phyloP scores from a whole-genome alignment of 345 rosid genomes.

The Geranium brycei region DNA sequence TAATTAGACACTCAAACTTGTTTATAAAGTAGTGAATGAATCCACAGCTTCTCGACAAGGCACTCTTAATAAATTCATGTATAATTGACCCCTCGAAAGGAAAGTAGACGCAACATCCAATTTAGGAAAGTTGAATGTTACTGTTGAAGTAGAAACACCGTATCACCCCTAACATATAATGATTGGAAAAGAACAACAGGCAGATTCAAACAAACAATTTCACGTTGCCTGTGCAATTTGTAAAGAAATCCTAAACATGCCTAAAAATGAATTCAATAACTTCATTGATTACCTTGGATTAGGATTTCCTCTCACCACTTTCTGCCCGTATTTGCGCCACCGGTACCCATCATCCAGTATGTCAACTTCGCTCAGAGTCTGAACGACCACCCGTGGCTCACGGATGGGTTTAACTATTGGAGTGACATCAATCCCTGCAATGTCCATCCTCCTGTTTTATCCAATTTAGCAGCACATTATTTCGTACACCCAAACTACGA shows the following conservation, averaged over 20 bases:
- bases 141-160: too few species aligned
- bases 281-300: conserved; percentile 59
- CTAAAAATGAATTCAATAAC: not conserved
- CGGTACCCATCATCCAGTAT: conserved; percentile 94
- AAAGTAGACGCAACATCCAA: too few species aligned
- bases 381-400: conserved; percentile 97
- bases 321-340: conserved; percentile 99
- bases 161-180: too few species aligned
- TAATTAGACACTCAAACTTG: too few species aligned
- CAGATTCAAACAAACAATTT: too few species aligned
- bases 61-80: too few species aligned
- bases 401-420: conserved; percentile 91
- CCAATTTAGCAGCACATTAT: conserved; percentile 8
- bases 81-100: too few species aligned
- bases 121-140: too few species aligned
- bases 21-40: too few species aligned
- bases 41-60: too few species aligned
- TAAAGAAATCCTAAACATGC: not conserved
- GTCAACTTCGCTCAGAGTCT: conserved; percentile 92
- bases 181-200: too few species aligned
- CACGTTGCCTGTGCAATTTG: too few species aligned
- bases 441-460: conserved; percentile 65
- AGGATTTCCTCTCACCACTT: conserved; percentile 95
- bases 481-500: conserved; percentile 5
- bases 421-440: conserved; percentile 54